These are phyloP conservation scores for Termitomyces sp. DNA, from an alignment of 768 basidiomycete species.

Conservation along the genomic window DNA sequence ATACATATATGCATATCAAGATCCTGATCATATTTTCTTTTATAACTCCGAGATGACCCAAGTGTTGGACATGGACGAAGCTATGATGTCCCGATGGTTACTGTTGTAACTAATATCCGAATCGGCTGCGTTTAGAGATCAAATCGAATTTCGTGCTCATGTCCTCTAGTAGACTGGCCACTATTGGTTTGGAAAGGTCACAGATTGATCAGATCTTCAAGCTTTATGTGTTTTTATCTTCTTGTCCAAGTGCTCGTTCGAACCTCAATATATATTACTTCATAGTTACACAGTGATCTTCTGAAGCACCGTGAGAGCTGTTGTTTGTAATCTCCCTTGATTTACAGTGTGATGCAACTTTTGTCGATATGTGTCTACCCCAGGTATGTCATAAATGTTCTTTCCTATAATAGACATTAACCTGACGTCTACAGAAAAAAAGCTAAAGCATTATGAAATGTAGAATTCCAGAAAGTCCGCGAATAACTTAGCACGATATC, in stretches of 20 bases:
- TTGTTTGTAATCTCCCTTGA: background rate
- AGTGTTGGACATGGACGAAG: background rate
- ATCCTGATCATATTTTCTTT: background rate
- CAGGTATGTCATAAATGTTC: background rate
- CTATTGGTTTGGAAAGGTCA: too few species aligned
- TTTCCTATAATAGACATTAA: background rate
- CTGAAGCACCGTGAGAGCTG: background rate
- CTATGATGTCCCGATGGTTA: too few species aligned
- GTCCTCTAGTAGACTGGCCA: too few species aligned
- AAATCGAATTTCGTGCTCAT: too few species aligned
- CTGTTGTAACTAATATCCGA: too few species aligned
- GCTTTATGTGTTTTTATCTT: too few species aligned
- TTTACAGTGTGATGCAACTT: background rate
- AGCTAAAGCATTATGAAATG: background rate
- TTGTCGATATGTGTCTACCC: background rate
- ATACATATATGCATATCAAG: background rate
- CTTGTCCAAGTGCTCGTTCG: too few species aligned
- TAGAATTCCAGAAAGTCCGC: background rate
- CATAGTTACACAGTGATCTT: background rate
- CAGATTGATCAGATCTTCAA: too few species aligned
- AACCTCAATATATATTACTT: background rate
- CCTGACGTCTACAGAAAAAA: background rate
- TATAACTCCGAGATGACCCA: too few species aligned
- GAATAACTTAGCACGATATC: background rate
- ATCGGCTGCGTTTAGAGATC: too few species aligned